Conservation (phyloP, 2,329 filamentous ascomycete genomes). For the Catunica adiposa region DNA sequence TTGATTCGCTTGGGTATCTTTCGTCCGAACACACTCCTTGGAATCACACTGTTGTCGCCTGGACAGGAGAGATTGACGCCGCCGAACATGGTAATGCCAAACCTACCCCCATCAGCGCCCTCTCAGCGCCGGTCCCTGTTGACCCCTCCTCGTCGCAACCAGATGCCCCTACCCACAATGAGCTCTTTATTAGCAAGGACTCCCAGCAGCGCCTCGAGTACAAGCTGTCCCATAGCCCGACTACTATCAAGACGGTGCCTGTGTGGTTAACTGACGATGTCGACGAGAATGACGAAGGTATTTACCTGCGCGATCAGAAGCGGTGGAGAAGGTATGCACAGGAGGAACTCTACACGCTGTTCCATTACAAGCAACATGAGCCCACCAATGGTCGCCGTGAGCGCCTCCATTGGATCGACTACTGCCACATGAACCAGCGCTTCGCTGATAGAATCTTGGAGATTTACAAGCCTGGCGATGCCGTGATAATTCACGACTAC, state of each 20-base stretch:
- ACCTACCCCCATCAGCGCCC: conserved; percentile 43
- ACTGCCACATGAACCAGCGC: conserved; percentile 79
- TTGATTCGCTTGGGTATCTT: conserved; percentile 78
- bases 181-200: conserved; percentile 50
- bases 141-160: conserved; percentile 40
- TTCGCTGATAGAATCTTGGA: conserved; percentile 82
- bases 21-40: conserved; percentile 70
- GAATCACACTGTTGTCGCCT: conserved; percentile 85
- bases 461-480: conserved; percentile 79
- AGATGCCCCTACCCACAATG: conserved; percentile 46
- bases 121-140: conserved; percentile 64
- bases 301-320: conserved; percentile 62
- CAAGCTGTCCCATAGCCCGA: conserved; percentile 54
- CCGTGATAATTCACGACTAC: conserved; percentile 88
- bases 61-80: conserved; percentile 72
- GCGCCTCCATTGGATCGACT: conserved; percentile 77
- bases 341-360: conserved; percentile 77
- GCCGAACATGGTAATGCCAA: conserved; percentile 7
- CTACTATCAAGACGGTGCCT: conserved; percentile 64
- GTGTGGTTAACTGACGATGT: conserved; percentile 76
- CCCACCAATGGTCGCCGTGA: conserved; percentile 72
- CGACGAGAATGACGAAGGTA: conserved; percentile 48
- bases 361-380: conserved; percentile 92
- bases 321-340: conserved; percentile 85
- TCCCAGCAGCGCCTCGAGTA: conserved; percentile 60